phyloP scores from a whole-genome alignment of 345 rosid genomes.

The Hibiscus tridactylites region DNA sequence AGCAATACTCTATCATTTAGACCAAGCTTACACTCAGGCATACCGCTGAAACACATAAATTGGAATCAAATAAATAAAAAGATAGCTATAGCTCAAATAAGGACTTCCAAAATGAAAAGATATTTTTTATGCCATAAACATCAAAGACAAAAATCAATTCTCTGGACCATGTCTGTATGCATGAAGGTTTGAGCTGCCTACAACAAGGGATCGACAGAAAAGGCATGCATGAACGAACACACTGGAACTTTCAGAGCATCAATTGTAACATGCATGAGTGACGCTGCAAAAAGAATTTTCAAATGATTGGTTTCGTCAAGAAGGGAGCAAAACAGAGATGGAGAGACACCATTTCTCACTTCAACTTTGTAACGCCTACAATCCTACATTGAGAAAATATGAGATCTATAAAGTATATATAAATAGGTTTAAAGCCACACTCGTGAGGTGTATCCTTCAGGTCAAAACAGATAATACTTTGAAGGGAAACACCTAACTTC shows the following conservation, averaged over 20 bases:
- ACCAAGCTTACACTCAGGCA: constrained; percentile 99
- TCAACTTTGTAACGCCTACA: not conserved
- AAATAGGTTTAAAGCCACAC: not conserved
- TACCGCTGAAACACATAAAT: constrained; percentile 52
- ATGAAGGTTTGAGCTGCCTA: not conserved
- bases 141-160: not conserved
- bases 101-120: not conserved
- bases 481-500: no score
- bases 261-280: not conserved
- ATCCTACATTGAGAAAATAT: no score
- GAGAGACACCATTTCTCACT: not conserved
- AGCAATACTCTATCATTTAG: constrained; percentile 83
- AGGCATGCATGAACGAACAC: constrained; percentile 4
- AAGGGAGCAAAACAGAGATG: constrained; percentile 5
- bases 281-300: not conserved
- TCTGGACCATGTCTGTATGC: not conserved
- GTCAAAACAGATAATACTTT: no score
- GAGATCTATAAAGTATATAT: no score
- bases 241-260: not conserved
- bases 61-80: constrained; percentile 3
- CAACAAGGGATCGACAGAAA: not conserved
- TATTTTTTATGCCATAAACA: not conserved
- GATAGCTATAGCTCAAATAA: not conserved
- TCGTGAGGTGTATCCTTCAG: not conserved
- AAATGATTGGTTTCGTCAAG: not conserved